A percentile compares a stretch with the other conserved stretches of the same genome.
Conservation (phyloP, 768 basidiomycete genomes). For the Hygrocybe punicea region DNA sequence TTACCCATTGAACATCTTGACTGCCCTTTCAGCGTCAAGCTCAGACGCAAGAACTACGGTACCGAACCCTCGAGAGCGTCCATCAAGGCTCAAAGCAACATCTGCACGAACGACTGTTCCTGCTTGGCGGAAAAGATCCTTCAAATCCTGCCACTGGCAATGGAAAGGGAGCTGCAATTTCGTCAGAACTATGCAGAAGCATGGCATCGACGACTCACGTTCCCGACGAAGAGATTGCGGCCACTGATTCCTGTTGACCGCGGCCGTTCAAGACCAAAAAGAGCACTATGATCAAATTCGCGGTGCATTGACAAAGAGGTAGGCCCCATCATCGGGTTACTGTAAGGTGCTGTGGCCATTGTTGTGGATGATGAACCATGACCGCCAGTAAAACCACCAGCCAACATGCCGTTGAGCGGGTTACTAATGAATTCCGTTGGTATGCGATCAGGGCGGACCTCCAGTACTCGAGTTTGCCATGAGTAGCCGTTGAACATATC, state of each 20-base stretch:
- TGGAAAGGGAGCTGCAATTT: conserved; percentile 78
- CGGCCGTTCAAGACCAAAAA: background rate
- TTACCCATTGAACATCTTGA: conserved; percentile 87
- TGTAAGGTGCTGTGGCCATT: background rate
- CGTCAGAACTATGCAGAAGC: background rate
- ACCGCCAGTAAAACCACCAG: background rate
- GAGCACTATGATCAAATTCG: conserved; percentile 6
- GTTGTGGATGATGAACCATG: background rate
- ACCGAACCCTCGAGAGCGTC: conserved; percentile 88
- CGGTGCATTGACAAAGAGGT: background rate
- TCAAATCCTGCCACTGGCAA: conserved; percentile 97
- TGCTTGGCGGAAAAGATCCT: conserved; percentile 90
- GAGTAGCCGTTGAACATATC: conserved; percentile 95
- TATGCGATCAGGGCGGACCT: conserved; percentile 86
- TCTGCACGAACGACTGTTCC: conserved; percentile 90
- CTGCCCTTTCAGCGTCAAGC: conserved; percentile 78
- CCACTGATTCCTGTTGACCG: conserved; percentile 12
- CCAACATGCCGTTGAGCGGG: background rate
- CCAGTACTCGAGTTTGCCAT: conserved; percentile 93
- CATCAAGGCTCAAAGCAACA: conserved; percentile 82
- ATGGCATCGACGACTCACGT: conserved; percentile 50
- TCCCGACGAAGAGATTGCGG: conserved; percentile 81
- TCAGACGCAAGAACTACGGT: conserved; percentile 85
- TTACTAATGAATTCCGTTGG: conserved; percentile 53
- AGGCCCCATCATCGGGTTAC: background rate